A percentile compares a stretch with the other conserved stretches of the same genome.
Evolutionary conservation across 768 basidiomycete genomes (phyloP).

Genomic region (Russula brevipes): DNA sequence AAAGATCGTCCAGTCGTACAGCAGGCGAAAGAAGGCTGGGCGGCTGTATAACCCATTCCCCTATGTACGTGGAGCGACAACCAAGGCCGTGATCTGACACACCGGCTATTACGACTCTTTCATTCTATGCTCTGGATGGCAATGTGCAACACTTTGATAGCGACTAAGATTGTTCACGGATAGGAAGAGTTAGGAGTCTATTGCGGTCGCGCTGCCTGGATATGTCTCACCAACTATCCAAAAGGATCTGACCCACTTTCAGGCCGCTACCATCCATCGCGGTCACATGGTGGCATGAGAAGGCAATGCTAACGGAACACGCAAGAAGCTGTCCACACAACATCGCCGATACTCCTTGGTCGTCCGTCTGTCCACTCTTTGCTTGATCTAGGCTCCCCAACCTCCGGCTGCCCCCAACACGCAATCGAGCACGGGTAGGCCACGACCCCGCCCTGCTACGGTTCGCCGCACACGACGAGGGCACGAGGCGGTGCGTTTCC

Average conservation of each 20-base stretch:
- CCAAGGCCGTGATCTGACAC: neutral
- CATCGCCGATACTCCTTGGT: neutral
- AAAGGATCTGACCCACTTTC: slow-evolving; percentile 1
- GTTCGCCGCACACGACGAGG: neutral
- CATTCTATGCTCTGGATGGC: neutral
- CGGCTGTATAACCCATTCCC: neutral
- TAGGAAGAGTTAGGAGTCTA: neutral
- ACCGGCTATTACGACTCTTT: neutral
- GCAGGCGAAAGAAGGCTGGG: neutral
- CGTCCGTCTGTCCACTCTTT: neutral
- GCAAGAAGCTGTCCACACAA: neutral
- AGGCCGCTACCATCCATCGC: neutral
- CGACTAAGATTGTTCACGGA: neutral
- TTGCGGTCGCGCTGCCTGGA: neutral
- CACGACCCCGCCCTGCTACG: neutral
- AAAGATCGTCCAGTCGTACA: too few relatives aligned
- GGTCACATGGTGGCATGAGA: neutral
- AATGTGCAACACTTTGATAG: neutral
- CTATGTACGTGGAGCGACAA: neutral
- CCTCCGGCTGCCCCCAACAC: neutral
- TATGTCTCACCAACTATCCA: neutral
- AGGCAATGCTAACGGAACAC: neutral
- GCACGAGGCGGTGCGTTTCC: neutral
- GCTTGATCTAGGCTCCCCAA: neutral
- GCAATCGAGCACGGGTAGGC: neutral